Evolutionary conservation across 257 asterid genomes (phyloP).

Genomic region (Solanum virginianum): DNA sequence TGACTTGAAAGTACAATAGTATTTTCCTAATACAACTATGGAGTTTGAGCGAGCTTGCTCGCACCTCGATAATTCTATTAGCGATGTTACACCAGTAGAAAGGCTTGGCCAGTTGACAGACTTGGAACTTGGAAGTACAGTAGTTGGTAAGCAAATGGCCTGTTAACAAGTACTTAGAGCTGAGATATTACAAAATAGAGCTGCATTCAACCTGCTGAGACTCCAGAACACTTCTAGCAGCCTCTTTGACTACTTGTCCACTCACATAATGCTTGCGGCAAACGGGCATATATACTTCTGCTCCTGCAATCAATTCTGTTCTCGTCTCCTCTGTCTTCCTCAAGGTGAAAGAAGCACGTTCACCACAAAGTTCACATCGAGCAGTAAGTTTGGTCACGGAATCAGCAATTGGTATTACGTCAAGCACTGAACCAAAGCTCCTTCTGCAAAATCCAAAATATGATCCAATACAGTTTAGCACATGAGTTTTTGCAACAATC

Average conservation of each 20-base stretch:
- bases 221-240: slow-evolving; percentile 46
- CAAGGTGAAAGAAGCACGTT: slow-evolving; percentile 60
- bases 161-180: not conserved
- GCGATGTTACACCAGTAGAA: not conserved
- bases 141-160: not conserved
- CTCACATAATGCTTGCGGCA: slow-evolving; percentile 85
- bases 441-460: slow-evolving; percentile 33
- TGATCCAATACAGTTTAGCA: not conserved
- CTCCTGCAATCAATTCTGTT: slow-evolving; percentile 76
- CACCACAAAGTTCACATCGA: slow-evolving; percentile 72
- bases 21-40: not conserved
- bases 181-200: slow-evolving; percentile 3
- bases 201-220: slow-evolving; percentile 28
- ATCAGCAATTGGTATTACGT: slow-evolving; percentile 77
- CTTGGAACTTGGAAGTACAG: not conserved
- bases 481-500: not conserved
- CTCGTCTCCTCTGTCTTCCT: slow-evolving; percentile 76
- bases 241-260: slow-evolving; percentile 77
- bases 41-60: not conserved
- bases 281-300: slow-evolving; percentile 89
- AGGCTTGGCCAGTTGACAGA: not conserved
- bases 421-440: slow-evolving; percentile 81
- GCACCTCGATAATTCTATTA: not conserved
- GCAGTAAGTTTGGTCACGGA: slow-evolving; percentile 74
- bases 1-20: not conserved